Conservation (phyloP, 2,329 filamentous ascomycete genomes). For the Ceratocystis huliohia region DNA sequence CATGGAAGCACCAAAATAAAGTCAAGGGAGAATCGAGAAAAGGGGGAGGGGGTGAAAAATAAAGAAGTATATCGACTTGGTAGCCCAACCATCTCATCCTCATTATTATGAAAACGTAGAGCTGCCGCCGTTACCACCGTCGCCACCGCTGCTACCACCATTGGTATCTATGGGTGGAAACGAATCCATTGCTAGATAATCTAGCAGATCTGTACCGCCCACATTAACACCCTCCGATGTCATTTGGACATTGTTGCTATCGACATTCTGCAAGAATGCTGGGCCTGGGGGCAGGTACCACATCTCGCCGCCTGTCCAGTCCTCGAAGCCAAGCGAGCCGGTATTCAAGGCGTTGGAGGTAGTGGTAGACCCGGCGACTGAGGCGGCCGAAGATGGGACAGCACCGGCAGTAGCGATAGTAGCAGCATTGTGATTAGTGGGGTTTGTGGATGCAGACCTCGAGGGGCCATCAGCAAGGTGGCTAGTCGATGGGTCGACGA, state of each 20-base stretch:
- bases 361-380: background rate
- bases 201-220: slow-evolving; percentile 52
- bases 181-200: slow-evolving; percentile 53
- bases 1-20: background rate
- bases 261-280: slow-evolving; percentile 53
- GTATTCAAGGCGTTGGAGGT: slow-evolving; percentile 23
- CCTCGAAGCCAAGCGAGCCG: slow-evolving; percentile 32
- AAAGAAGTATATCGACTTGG: background rate
- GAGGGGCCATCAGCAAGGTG: background rate
- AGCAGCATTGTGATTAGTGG: slow-evolving; percentile 7
- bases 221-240: slow-evolving; percentile 56
- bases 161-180: slow-evolving; percentile 16
- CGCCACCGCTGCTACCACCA: background rate
- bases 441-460: background rate
- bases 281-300: slow-evolving; percentile 54
- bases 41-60: background rate
- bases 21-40: background rate
- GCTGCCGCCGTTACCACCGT: background rate
- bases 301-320: slow-evolving; percentile 47
- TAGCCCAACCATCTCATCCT: no score
- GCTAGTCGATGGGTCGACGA: background rate
- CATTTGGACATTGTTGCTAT: slow-evolving; percentile 49
- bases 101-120: background rate
- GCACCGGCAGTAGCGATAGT: background rate
- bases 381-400: background rate